phyloP scores from a whole-genome alignment of 2,329 filamentous ascomycete genomes.

The Botrytis fragariae region DNA sequence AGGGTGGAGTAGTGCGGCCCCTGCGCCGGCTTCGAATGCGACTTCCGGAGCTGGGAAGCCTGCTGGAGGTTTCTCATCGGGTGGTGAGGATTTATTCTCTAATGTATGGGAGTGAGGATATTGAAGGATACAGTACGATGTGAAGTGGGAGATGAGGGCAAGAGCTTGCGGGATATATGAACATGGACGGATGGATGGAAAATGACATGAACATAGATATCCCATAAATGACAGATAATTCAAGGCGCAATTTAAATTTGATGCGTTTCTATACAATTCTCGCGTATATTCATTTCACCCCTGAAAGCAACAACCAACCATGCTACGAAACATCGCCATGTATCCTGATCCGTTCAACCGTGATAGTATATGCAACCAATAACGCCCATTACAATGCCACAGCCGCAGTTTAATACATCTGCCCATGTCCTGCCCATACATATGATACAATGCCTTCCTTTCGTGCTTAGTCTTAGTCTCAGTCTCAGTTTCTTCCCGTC shows the following conservation, averaged over 20 bases:
- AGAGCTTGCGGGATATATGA: not conserved
- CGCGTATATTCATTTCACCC: not conserved
- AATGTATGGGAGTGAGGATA: constrained; percentile 81
- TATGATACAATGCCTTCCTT: constrained; percentile 29
- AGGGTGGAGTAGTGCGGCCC: constrained; percentile 80
- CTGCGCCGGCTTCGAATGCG: constrained; percentile 54
- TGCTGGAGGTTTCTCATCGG: constrained; percentile 32
- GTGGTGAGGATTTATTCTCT: constrained; percentile 84
- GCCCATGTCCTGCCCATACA: constrained; percentile 7
- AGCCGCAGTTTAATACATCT: constrained; percentile 25
- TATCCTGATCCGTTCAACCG: not conserved
- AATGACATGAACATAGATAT: constrained; percentile 22
- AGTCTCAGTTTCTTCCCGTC: too few species aligned
- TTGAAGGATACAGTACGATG: not conserved
- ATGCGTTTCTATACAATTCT: constrained; percentile 4
- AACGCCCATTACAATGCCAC: constrained; percentile 38
- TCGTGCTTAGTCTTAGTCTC: not conserved
- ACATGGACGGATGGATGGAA: constrained; percentile 4
- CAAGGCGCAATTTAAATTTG: not conserved
- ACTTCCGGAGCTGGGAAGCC: constrained; percentile 51
- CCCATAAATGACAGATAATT: constrained; percentile 12
- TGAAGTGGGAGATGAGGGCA: not conserved
- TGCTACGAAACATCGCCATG: not conserved
- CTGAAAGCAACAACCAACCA: not conserved
- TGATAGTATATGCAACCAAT: constrained; percentile 15